Evolutionary conservation across 1,139 yeast genomes (phyloP).

Genomic region (Hyphopichia burtonii): DNA sequence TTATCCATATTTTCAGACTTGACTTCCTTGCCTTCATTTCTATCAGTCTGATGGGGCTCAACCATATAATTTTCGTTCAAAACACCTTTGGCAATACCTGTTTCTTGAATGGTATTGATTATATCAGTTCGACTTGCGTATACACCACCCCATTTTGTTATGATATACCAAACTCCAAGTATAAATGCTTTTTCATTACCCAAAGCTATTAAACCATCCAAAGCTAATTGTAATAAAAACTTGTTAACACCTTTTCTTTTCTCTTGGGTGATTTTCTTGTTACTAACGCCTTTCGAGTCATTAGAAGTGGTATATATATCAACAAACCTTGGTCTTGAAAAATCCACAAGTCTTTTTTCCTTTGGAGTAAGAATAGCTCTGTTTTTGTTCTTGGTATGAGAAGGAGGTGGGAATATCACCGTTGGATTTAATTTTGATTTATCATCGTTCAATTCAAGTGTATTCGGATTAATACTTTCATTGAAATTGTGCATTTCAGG

Average conservation of each 20-base stretch:
- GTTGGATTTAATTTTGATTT: slow-evolving; percentile 23
- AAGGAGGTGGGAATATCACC: slow-evolving; percentile 33
- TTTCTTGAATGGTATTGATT: slow-evolving; percentile 8
- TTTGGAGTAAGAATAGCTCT: slow-evolving; percentile 22
- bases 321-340: slow-evolving; percentile 22
- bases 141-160: slow-evolving; percentile 38
- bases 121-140: slow-evolving; percentile 10
- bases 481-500: background rate
- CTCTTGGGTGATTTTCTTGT: slow-evolving; percentile 3
- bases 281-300: slow-evolving; percentile 15
- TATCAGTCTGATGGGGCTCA: slow-evolving; percentile 4
- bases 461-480: background rate
- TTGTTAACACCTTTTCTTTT: slow-evolving; percentile 22
- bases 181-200: slow-evolving; percentile 34
- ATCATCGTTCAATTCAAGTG: slow-evolving; percentile 4
- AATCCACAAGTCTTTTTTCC: slow-evolving; percentile 30
- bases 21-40: slow-evolving; percentile 5
- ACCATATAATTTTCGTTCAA: slow-evolving; percentile 11
- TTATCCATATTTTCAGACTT: slow-evolving; percentile 1
- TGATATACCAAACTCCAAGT: slow-evolving; percentile 27
- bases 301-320: slow-evolving; percentile 18
- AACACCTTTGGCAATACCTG: slow-evolving; percentile 10
- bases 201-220: slow-evolving; percentile 33
- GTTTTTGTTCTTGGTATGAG: slow-evolving; percentile 21
- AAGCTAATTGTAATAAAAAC: slow-evolving; percentile 28